Percentiles rank a stretch among this genome's conserved stretches.
These are phyloP conservation scores for Diaporthe eres DNA, from an alignment of 2,329 filamentous ascomycete species.

Conservation along the genomic window DNA sequence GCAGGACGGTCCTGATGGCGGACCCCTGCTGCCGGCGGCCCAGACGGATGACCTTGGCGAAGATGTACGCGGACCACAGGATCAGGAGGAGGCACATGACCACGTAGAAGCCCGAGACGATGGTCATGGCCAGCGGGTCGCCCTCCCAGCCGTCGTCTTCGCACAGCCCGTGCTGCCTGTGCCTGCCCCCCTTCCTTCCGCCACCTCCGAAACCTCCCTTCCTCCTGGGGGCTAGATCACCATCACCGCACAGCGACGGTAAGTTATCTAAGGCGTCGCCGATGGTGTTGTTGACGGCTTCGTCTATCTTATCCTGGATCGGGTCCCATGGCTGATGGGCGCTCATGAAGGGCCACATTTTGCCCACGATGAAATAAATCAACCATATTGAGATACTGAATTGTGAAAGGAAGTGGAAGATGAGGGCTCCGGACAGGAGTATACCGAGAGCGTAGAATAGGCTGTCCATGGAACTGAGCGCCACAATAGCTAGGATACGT, in stretches of 20 bases:
- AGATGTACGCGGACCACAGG: background rate
- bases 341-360: background rate
- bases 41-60: background rate
- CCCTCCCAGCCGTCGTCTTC: background rate
- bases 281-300: background rate
- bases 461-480: background rate
- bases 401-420: background rate
- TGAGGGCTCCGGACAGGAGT: background rate
- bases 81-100: background rate
- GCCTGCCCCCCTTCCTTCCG: background rate
- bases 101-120: background rate
- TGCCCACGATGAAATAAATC: background rate
- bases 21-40: background rate
- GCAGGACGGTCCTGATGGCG: constrained; percentile 4
- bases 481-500: no score
- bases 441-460: constrained; percentile 13
- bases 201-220: background rate
- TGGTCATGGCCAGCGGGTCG: background rate
- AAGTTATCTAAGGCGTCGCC: background rate
- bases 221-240: background rate
- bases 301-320: background rate
- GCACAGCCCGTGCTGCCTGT: background rate
- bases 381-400: constrained; percentile 12
- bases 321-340: background rate
- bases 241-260: background rate